Base-by-base conservation (phyloP, 2,329 filamentous ascomycete species). In the Talaromyces sp. region DNA sequence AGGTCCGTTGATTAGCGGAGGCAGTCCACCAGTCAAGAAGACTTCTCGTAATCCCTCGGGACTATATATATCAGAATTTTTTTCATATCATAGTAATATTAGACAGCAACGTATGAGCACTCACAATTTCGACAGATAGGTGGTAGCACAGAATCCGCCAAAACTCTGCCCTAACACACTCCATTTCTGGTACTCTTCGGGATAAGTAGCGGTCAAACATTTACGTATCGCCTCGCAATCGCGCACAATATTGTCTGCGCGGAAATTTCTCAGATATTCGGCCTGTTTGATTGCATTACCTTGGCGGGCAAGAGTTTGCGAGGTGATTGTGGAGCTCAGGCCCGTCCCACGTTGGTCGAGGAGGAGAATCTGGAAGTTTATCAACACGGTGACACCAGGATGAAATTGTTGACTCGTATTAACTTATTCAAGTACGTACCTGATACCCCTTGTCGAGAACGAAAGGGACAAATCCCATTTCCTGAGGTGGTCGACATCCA, bases 301-400 rank as follows among this genome's bases (percentile, higher is more conserved):
- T 45, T 88, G 84, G 13, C 85, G 80, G 38, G 85, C 84, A 4
- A 97, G 83, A 6, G 89, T 92, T 8, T 85, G 86, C 8, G 91
- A 87, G 1, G 90, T 90, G 49, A 97, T 86, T 0, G 93, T 90
- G 1, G 88, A 91, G 74, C 91, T 96, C 60, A 96, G 81, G 1
- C 94, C 94, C 2, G 92, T 96, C 13, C 94, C 94, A 60, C 94
- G 88, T 76, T 97, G 93, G 76, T 98, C 94, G n/a, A 98, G 84
- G 69, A 90, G 89, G 1, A 98, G 85, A 54, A 88, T 76, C 79
- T 81, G 40, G 56, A n/a, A 38, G 34, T 10, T 22, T 45, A 36
- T 60, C 27, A 61, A 40, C 31, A 43, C 45, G n/a, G 22, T 10
- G 38, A 56, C 22, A n/a, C 22, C 10, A 34, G 25, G 8, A 51